Evolutionary conservation across 2,329 filamentous ascomycete species (phyloP), one percentile per base, ranked within the genome.

Genomic region (Teratosphaeria epicoccoides): DNA sequence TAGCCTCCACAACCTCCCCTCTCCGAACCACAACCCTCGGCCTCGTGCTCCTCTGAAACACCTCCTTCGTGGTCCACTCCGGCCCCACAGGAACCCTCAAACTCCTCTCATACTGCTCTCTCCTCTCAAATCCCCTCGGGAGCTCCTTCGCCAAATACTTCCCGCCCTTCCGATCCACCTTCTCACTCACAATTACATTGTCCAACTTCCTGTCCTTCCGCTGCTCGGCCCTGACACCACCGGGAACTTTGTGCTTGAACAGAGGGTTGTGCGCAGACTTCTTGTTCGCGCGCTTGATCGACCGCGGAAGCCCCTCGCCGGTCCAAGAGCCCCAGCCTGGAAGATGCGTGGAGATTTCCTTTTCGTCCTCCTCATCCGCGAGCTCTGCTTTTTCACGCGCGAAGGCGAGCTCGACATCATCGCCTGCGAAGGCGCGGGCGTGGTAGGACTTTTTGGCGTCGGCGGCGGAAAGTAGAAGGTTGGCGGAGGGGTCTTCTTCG

Each of bases 31-130:
- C 76, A 59, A 97, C 80, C 62, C 88, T 82, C 53, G 93, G 93
- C 78, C 91, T 95, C 54, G 87, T 95, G 55, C 81, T 81, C 61
- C 85, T 82, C 75, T 97, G 90, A 78, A 93, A 93, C 12, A 86
- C 88, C 73, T 88, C 83, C 79, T 95, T 96, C n/a, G 91, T 97
- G 60, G 84, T 83, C 90, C 91, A 98, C 70, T 98, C 91, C 14
- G 86, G 88, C 1, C 93, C 93, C 55, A 97, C 81, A 1, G 93
- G 93, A 59, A 96, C 72, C 43, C 91, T 78, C 53, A 97, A 74
- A 57, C 85, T 87, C 48, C 91, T 77, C 75, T 98, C 93, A 71
- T 97, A 97, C 74, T 96, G 89, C 64, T 86, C 79, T 60, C 78
- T 79, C 24, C 80, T 88, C 75, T 96, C 91, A 69, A 89, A 97